Evolutionary conservation across 805 yeast genomes (phyloP).

Genomic region (Saccharomycopsis amapae): DNA sequence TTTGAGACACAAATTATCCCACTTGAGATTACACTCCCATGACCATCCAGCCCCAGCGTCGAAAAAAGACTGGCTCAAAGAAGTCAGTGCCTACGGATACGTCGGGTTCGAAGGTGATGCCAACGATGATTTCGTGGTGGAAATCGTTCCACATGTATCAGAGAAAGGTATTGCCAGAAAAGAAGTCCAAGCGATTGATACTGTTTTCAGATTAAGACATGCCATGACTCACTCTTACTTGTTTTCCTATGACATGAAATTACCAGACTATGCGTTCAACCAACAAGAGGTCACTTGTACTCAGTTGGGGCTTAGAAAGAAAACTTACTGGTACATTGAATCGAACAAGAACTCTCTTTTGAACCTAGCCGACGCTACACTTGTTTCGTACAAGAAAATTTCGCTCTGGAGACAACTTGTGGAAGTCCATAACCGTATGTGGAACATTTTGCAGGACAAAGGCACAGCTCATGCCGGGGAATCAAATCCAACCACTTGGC

Average conservation of each 20-base stretch:
- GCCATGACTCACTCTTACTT: constrained; percentile 73
- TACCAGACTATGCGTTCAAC: constrained; percentile 78
- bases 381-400: constrained; percentile 63
- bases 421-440: constrained; percentile 75
- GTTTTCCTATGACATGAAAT: constrained; percentile 63
- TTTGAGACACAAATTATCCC: constrained; percentile 50
- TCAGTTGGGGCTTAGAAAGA: constrained; percentile 50
- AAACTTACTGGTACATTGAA: constrained; percentile 85
- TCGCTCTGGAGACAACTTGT: constrained; percentile 69
- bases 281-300: constrained; percentile 86
- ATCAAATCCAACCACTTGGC: constrained; percentile 84
- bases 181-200: constrained; percentile 57
- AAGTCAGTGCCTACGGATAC: constrained; percentile 69
- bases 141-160: constrained; percentile 52
- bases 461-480: constrained; percentile 32
- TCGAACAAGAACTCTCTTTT: constrained; percentile 46
- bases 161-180: constrained; percentile 46
- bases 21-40: constrained; percentile 72
- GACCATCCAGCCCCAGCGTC: constrained; percentile 67
- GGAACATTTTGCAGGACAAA: constrained; percentile 44
- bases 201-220: constrained; percentile 68
- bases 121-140: constrained; percentile 75
- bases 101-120: constrained; percentile 77
- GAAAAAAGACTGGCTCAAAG: constrained; percentile 76
- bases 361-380: constrained; percentile 51